A percentile compares a stretch with the other conserved stretches of the same genome.
These are phyloP conservation scores for Trypanosomatidae sp. DNA, from an alignment of 208 protist species.

Conservation along the genomic window DNA sequence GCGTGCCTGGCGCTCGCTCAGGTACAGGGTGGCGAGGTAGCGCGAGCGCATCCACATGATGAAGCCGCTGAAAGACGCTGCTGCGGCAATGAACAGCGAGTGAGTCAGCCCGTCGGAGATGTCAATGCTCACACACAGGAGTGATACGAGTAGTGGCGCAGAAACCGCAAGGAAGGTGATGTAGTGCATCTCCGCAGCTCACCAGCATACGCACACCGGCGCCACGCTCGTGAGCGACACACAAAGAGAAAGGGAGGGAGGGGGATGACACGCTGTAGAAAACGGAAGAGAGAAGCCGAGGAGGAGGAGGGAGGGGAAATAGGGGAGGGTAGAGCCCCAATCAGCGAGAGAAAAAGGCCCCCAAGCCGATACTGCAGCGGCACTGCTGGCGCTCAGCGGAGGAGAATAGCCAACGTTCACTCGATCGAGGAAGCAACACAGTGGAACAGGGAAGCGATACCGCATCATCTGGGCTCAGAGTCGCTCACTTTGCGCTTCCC, in stretches of 20 bases:
- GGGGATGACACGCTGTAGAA: background rate
- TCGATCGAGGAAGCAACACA: background rate
- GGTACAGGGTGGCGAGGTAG: slow-evolving; percentile 43
- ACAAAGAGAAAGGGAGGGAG: background rate
- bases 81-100: slow-evolving; percentile 30
- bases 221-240: background rate
- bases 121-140: slow-evolving; percentile 1
- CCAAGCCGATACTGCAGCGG: background rate
- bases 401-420: background rate
- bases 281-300: background rate
- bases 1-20: slow-evolving; percentile 34
- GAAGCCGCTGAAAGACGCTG: slow-evolving; percentile 27
- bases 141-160: slow-evolving; percentile 18
- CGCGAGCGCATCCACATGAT: slow-evolving; percentile 53
- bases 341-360: background rate
- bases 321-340: too few relatives aligned
- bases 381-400: background rate
- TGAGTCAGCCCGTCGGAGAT: slow-evolving; percentile 18
- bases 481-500: background rate
- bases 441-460: background rate
- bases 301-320: background rate
- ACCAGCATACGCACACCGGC: background rate
- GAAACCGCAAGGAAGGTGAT: slow-evolving; percentile 8
- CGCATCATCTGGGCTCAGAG: background rate
- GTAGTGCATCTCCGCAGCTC: slow-evolving; percentile 1